Evolutionary conservation across 768 basidiomycete species (phyloP).

Genomic region (Astraeus odoratus): DNA sequence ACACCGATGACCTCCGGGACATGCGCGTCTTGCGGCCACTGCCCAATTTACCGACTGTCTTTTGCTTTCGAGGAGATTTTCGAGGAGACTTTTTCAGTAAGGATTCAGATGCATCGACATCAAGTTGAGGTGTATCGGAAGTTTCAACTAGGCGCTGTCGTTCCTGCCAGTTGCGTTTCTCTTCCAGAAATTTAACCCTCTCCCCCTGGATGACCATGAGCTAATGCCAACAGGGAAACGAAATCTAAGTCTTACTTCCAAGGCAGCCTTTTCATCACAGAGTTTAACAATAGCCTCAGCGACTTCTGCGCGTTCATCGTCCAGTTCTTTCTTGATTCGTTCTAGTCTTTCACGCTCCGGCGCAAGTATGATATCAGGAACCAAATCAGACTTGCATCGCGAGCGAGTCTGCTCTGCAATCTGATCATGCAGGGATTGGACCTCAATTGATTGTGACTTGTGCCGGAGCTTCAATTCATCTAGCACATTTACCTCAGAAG

Average conservation of each 20-base stretch:
- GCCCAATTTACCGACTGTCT: conserved; percentile 42
- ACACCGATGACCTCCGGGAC: conserved; percentile 40
- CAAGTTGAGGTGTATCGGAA: conserved; percentile 17
- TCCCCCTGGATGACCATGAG: conserved; percentile 42
- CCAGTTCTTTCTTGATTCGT: conserved; percentile 47
- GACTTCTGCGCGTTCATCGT: conserved; percentile 58
- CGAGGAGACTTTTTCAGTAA: conserved; percentile 35
- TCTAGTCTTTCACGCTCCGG: conserved; percentile 50
- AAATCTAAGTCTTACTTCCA: conserved; percentile 49
- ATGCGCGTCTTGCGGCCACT: conserved; percentile 37
- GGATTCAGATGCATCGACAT: conserved; percentile 15
- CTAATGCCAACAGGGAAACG: background rate
- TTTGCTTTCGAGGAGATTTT: conserved; percentile 39
- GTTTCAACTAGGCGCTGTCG: conserved; percentile 51
- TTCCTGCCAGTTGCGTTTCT: conserved; percentile 69
- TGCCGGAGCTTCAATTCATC: conserved; percentile 44
- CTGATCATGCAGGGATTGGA: conserved; percentile 50
- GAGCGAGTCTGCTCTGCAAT: conserved; percentile 37
- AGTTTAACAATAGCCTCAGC: conserved; percentile 57
- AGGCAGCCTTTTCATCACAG: conserved; percentile 52
- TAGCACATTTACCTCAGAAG: conserved; percentile 18
- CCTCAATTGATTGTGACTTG: conserved; percentile 34
- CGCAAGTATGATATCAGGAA: conserved; percentile 46
- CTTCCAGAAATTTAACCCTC: conserved; percentile 53
- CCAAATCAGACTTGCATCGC: conserved; percentile 35